Conservation (phyloP, 148 eudicot genomes). For the Drosera capensis region DNA sequence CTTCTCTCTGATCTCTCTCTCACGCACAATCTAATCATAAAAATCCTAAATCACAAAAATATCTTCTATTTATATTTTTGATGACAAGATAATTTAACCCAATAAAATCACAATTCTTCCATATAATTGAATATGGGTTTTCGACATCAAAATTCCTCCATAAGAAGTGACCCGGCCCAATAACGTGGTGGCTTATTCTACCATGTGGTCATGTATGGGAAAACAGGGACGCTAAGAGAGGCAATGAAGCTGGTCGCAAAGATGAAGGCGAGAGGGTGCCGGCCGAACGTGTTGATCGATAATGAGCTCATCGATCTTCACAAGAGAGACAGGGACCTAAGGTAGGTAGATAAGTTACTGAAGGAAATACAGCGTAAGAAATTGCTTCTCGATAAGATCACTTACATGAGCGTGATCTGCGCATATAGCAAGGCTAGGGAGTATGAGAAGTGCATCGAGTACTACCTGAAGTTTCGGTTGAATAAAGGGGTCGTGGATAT, state of each 20-base stretch:
- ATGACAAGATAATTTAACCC: too few species aligned
- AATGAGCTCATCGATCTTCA: slow-evolving; percentile 66
- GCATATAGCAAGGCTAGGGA: slow-evolving; percentile 59
- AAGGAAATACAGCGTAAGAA: slow-evolving; percentile 85
- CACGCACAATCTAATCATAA: too few species aligned
- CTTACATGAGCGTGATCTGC: slow-evolving; percentile 64
- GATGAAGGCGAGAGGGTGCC: slow-evolving; percentile 73
- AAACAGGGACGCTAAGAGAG: slow-evolving; percentile 41
- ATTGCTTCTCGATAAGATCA: slow-evolving; percentile 45
- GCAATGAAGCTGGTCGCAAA: slow-evolving; percentile 75
- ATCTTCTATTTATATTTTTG: too few species aligned
- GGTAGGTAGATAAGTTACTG: slow-evolving; percentile 75
- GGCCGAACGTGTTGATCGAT: slow-evolving; percentile 88
- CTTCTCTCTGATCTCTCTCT: too few species aligned
- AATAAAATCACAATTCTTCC: too few species aligned
- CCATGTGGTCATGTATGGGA: slow-evolving; percentile 79
- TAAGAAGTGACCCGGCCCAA: too few species aligned
- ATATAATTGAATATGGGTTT: too few species aligned
- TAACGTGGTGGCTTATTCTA: slow-evolving; percentile 91
- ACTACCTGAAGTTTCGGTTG: slow-evolving; percentile 45
- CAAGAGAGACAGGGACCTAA: slow-evolving; percentile 40
- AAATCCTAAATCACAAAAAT: too few species aligned
- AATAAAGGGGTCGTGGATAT: slow-evolving; percentile 54
- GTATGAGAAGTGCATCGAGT: slow-evolving; percentile 34
- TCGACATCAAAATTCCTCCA: too few species aligned